phyloP scores from a whole-genome alignment of 2,329 filamentous ascomycete genomes.

The Fusarium sp. region DNA sequence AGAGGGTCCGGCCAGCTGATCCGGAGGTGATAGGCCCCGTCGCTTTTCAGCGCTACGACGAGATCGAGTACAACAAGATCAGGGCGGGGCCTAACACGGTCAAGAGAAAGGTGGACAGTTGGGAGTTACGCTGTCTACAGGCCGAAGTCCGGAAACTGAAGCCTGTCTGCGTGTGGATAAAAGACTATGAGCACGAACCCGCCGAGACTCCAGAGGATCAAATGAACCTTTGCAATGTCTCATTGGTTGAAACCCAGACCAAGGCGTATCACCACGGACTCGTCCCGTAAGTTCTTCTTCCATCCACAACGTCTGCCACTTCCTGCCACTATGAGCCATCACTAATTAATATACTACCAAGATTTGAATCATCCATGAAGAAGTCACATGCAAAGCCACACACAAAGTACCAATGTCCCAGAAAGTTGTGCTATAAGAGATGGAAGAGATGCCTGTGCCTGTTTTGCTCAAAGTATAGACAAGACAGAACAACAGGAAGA shows the following conservation, averaged over 20 bases:
- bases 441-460: background rate
- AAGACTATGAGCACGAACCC: background rate
- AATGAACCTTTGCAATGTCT: background rate
- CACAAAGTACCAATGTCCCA: background rate
- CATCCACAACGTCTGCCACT: background rate
- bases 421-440: background rate
- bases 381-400: no score
- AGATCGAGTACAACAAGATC: background rate
- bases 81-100: no score
- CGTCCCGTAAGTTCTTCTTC: background rate
- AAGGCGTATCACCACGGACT: background rate
- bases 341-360: background rate
- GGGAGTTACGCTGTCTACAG: slow-evolving; percentile 3
- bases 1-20: background rate
- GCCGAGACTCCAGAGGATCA: background rate
- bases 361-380: background rate
- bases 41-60: background rate
- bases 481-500: background rate
- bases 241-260: background rate
- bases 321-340: background rate
- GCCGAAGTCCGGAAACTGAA: background rate
- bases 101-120: background rate
- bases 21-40: background rate
- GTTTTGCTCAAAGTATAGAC: no score
- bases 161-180: background rate